Base-by-base conservation (phyloP, 495 filamentous ascomycete genomes). In the Symbiotaphrina buchneri region DNA sequence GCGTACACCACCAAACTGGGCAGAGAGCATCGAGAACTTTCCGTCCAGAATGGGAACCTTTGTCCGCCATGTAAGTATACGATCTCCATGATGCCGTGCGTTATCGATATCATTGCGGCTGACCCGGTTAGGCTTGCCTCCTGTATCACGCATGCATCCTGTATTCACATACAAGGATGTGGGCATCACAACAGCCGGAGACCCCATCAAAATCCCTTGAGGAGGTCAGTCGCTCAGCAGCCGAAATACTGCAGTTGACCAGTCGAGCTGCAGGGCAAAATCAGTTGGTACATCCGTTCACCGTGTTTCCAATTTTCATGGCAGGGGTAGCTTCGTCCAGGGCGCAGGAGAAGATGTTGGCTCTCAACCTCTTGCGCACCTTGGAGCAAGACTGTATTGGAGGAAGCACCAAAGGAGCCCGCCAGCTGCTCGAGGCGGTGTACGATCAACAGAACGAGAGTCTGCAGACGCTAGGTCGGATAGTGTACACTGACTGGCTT, bases 271-370 rank as follows among this genome's bases (percentile, higher is more conserved):
- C 51, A 5, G 39, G 40, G 6, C 35, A 33, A 2, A 39, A 39
- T 2, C 45, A 46, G n/a, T 37, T 44, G 13, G 56, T 61, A 27
- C 55, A 48, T 5, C 52, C 55, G 13, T 61, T 63, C 33, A 36
- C 63, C 20, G 49, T 63, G 0, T 69, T 72, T 41, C 65, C 66
- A 0, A 41, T 70, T 0, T 70, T 70, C 43, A 54, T 72, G 31
- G 55, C 65, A 0, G 67, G 65, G 6, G 51, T 57, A 24, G 56
- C 56, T 0, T 41, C 57, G 0, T 44, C 42, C 5, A 48, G 51
- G 13, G 44, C 45, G 10, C 47, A 46, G 0, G 48, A 59, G 6
- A 65, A 68, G 43, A 48, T 49, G 38, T 47, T 54, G 47, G 58
- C 57, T 4, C 49, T 68, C 36, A 48, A 56, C 10, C 36, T 72